These are phyloP conservation scores for Exserohilum turcica DNA, from an alignment of 2,329 filamentous ascomycete species.

Conservation along the genomic window DNA sequence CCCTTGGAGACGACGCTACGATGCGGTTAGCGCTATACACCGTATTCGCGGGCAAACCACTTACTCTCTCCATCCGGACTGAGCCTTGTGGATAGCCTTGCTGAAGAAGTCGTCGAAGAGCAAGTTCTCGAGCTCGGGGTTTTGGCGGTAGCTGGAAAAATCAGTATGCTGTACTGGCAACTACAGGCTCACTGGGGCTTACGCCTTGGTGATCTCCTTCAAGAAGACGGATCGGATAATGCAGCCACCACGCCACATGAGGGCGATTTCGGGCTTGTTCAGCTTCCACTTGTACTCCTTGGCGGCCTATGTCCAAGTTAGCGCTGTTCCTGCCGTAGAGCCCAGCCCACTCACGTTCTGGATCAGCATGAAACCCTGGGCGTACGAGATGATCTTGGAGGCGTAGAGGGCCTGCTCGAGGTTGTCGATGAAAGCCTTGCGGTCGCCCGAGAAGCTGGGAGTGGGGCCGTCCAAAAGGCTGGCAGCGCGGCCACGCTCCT, in stretches of 20 bases:
- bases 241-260: slow-evolving; percentile 99
- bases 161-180: neutral
- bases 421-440: slow-evolving; percentile 91
- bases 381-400: slow-evolving; percentile 99
- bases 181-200: neutral
- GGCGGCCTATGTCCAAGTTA: slow-evolving; percentile 68
- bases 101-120: slow-evolving; percentile 99
- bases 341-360: slow-evolving; percentile 72
- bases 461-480: slow-evolving; percentile 76
- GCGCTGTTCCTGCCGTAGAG: neutral
- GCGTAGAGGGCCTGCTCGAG: slow-evolving; percentile 99
- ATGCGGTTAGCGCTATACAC: slow-evolving; percentile 57
- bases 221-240: slow-evolving; percentile 99
- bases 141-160: slow-evolving; percentile 68
- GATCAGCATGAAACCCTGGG: slow-evolving; percentile 99
- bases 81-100: slow-evolving; percentile 96
- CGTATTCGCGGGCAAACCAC: slow-evolving; percentile 6
- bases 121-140: slow-evolving; percentile 96
- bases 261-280: slow-evolving; percentile 99
- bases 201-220: slow-evolving; percentile 95
- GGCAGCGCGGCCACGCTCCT: slow-evolving; percentile 83
- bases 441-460: slow-evolving; percentile 85
- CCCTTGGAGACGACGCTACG: slow-evolving; percentile 78
- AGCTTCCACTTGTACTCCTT: slow-evolving; percentile 98
- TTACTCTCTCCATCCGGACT: slow-evolving; percentile 58